Evolutionary conservation across 139 green algal species (phyloP).

Genomic region (Chlamydomonas sp.): DNA sequence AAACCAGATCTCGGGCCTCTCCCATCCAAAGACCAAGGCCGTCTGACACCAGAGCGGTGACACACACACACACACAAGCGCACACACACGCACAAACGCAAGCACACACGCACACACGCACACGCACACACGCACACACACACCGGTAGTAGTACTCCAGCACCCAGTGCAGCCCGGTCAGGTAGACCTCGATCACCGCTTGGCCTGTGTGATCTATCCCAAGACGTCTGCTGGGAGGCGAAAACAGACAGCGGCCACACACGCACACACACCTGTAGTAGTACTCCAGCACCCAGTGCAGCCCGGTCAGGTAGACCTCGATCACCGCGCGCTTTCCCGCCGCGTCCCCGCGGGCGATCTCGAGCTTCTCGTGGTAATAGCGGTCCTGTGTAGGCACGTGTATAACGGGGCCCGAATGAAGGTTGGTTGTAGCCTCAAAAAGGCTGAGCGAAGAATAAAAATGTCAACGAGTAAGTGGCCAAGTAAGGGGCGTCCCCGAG

Average conservation of each 20-base stretch:
- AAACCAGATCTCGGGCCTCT: background rate
- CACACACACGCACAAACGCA: slow-evolving; percentile 22
- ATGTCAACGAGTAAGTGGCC: too few species aligned
- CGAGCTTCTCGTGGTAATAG: slow-evolving; percentile 85
- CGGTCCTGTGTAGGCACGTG: slow-evolving; percentile 42
- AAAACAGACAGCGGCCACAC: too few species aligned
- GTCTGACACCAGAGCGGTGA: too few species aligned
- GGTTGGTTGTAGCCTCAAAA: too few species aligned
- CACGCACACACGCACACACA: too few species aligned
- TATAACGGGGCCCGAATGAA: too few species aligned
- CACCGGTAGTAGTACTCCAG: slow-evolving; percentile 91
- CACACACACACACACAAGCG: too few species aligned
- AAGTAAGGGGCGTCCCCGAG: background rate
- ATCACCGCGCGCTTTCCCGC: slow-evolving; percentile 9
- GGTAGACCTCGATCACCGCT: slow-evolving; percentile 60
- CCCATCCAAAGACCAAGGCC: too few species aligned
- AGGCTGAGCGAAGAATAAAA: too few species aligned
- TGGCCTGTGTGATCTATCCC: too few species aligned
- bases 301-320: slow-evolving; percentile 66
- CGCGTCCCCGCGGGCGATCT: slow-evolving; percentile 21
- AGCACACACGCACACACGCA: slow-evolving; percentile 38
- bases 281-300: slow-evolving; percentile 92
- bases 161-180: slow-evolving; percentile 83
- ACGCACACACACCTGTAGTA: slow-evolving; percentile 87
- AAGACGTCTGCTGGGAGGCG: too few species aligned